phyloP scores from a whole-genome alignment of 2,329 filamentous ascomycete species.

The Aspergillus ustus region DNA sequence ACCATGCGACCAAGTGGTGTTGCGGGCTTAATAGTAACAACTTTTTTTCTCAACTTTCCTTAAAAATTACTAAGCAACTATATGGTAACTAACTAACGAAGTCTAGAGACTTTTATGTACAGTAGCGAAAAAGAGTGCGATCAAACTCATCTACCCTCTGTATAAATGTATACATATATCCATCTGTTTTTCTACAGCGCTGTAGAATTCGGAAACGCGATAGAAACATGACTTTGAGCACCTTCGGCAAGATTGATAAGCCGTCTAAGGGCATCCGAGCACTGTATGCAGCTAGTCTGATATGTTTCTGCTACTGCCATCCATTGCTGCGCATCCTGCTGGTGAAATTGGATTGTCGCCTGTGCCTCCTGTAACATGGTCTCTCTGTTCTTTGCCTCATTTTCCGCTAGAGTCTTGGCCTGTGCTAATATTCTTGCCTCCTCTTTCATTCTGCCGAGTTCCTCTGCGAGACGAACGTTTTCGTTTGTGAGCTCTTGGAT shows the following conservation, averaged over 20 bases:
- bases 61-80: too few relatives aligned
- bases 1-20: neutral
- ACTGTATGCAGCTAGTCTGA: slow-evolving; percentile 4
- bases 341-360: neutral
- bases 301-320: slow-evolving; percentile 9
- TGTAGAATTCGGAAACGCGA: neutral
- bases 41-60: too few relatives aligned
- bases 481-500: neutral
- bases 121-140: too few relatives aligned
- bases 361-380: neutral
- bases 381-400: neutral
- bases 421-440: neutral
- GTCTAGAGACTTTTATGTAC: too few relatives aligned
- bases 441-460: neutral
- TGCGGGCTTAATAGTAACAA: neutral
- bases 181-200: neutral
- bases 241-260: neutral
- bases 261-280: neutral
- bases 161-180: too few relatives aligned
- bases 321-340: slow-evolving; percentile 10
- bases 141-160: too few relatives aligned
- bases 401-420: neutral
- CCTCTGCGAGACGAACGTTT: slow-evolving; percentile 1
- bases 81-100: neutral
- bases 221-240: neutral